These are phyloP conservation scores for Gaeumannomyces tritici DNA, from an alignment of 2,329 filamentous ascomycete genomes.

Conservation along the genomic window DNA sequence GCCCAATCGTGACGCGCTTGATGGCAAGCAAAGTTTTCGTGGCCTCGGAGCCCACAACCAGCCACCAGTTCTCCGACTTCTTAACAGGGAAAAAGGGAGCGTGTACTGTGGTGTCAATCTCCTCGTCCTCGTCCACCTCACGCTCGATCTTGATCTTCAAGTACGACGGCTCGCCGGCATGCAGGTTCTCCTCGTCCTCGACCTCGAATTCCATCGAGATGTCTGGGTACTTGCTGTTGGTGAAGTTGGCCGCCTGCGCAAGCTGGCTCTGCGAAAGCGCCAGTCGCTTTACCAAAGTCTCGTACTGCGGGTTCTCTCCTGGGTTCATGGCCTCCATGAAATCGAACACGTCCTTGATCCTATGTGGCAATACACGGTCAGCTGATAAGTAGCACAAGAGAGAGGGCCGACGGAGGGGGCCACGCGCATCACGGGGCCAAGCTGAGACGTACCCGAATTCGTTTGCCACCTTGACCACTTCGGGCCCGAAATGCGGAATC, in stretches of 20 bases:
- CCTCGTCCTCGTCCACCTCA: conserved; percentile 63
- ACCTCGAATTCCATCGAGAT: conserved; percentile 85
- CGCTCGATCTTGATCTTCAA: conserved; percentile 78
- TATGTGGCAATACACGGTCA: conserved; percentile 19
- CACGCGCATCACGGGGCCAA: background rate
- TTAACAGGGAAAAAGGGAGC: conserved; percentile 86
- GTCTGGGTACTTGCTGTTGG: conserved; percentile 93
- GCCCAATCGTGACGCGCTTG: conserved; percentile 84
- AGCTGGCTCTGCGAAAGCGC: conserved; percentile 75
- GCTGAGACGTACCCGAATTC: conserved; percentile 57
- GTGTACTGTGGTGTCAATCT: conserved; percentile 76
- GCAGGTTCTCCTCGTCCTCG: conserved; percentile 70
- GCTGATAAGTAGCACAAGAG: too few species aligned
- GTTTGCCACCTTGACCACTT: conserved; percentile 74
- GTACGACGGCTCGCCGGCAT: conserved; percentile 70
- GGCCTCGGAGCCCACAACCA: conserved; percentile 88
- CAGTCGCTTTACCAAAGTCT: conserved; percentile 65
- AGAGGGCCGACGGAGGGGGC: too few species aligned
- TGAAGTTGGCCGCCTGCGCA: conserved; percentile 84
- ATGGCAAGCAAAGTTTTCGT: conserved; percentile 83
- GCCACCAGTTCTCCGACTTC: conserved; percentile 98
- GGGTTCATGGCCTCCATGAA: conserved; percentile 99
- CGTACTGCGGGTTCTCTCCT: conserved; percentile 78
- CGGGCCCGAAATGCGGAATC: conserved; percentile 85
- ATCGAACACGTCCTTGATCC: conserved; percentile 88